phyloP scores from a whole-genome alignment of 495 filamentous ascomycete species.

The Opeltia flavorubescens region DNA sequence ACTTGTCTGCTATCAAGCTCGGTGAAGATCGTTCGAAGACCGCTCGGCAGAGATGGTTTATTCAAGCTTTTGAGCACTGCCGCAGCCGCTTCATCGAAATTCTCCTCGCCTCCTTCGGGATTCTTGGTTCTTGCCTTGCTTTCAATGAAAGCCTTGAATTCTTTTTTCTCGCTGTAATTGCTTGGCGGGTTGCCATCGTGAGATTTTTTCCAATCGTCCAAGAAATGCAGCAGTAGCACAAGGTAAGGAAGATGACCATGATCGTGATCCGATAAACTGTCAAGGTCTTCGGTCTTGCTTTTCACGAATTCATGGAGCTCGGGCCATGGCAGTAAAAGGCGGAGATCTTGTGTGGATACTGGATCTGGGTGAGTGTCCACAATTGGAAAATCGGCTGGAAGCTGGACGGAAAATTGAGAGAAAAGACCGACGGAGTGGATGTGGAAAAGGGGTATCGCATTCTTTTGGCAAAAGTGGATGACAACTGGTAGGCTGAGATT shows the following conservation, averaged over 20 bases:
- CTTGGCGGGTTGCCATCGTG: constrained; percentile 56
- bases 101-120: constrained; percentile 86
- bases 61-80: constrained; percentile 77
- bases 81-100: constrained; percentile 82
- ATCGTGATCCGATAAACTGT: constrained; percentile 59
- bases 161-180: constrained; percentile 75
- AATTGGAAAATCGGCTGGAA: constrained; percentile 73
- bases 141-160: constrained; percentile 57
- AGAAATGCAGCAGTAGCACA: constrained; percentile 68
- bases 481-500: constrained; percentile 41
- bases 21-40: constrained; percentile 64
- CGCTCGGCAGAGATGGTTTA: constrained; percentile 47
- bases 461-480: constrained; percentile 38
- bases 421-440: constrained; percentile 82
- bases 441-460: constrained; percentile 64
- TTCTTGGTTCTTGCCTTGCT: constrained; percentile 54
- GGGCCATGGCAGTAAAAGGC: constrained; percentile 76
- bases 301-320: constrained; percentile 54
- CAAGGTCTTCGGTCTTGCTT: constrained; percentile 50
- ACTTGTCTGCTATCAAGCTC: constrained; percentile 42
- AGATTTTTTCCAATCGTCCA: constrained; percentile 64
- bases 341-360: constrained; percentile 70
- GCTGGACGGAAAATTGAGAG: constrained; percentile 62
- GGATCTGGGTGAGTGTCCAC: constrained; percentile 94
- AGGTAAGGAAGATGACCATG: constrained; percentile 92